Conservation (phyloP, 1,284 basidiomycete genomes). For the Ustilago esculenta region DNA sequence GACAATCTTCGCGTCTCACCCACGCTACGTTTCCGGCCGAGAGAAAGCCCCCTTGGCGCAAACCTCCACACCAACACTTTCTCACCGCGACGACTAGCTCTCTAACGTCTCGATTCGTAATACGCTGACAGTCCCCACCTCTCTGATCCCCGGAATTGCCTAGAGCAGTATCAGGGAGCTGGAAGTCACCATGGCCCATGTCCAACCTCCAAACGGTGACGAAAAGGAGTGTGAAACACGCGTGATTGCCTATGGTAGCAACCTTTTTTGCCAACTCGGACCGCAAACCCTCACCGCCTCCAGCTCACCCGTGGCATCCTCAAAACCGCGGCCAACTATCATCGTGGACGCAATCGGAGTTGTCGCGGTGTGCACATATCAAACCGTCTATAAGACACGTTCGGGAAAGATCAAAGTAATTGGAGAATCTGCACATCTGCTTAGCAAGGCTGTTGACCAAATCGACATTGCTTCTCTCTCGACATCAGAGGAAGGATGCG, state of each 20-base stretch:
- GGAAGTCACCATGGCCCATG: neutral
- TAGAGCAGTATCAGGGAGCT: too few species aligned
- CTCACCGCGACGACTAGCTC: too few species aligned
- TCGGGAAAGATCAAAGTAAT: neutral
- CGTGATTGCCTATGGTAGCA: constrained; percentile 14
- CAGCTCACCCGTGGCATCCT: neutral
- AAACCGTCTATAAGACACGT: constrained; percentile 8
- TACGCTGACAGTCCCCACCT: too few species aligned
- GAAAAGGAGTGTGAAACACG: neutral
- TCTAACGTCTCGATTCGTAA: too few species aligned
- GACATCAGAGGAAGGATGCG: too few species aligned
- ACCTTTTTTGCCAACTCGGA: constrained; percentile 14
- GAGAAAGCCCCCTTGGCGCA: too few species aligned
- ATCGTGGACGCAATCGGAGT: neutral
- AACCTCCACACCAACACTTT: constrained; percentile 35
- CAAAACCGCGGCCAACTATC: too few species aligned
- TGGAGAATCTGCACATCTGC: neutral
- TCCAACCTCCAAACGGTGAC: neutral
- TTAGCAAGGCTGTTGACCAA: too few species aligned
- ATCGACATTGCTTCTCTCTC: too few species aligned
- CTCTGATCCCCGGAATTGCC: too few species aligned
- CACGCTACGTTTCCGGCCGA: constrained; percentile 25
- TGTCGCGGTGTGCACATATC: constrained; percentile 8
- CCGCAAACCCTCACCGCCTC: neutral
- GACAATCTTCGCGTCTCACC: constrained; percentile 15